Conservation (phyloP, 495 filamentous ascomycete genomes). For the Xylaria longipes region DNA sequence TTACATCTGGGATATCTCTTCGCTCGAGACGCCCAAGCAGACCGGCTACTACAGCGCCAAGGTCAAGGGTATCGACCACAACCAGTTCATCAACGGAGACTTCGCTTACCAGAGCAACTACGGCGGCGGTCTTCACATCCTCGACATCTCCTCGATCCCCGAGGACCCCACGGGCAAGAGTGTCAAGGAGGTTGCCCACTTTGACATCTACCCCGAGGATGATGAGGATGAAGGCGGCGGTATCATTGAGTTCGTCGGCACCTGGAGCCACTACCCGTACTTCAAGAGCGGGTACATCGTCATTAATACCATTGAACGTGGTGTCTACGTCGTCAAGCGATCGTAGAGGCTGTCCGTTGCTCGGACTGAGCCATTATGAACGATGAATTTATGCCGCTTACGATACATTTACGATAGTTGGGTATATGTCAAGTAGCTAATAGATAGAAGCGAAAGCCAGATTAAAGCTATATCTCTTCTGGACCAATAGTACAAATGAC, state of each 20-base stretch:
- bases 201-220: slow-evolving; percentile 68
- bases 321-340: slow-evolving; percentile 58
- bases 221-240: slow-evolving; percentile 54
- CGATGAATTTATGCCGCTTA: slow-evolving; percentile 7
- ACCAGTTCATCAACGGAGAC: slow-evolving; percentile 64
- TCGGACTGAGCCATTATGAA: not conserved
- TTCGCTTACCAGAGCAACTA: slow-evolving; percentile 65
- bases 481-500: not conserved
- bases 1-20: slow-evolving; percentile 64
- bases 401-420: slow-evolving; percentile 19
- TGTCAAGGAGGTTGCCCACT: slow-evolving; percentile 61
- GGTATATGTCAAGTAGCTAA: slow-evolving; percentile 21
- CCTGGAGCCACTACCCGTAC: slow-evolving; percentile 62
- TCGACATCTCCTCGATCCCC: slow-evolving; percentile 61
- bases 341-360: slow-evolving; percentile 15
- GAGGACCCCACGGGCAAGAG: slow-evolving; percentile 58
- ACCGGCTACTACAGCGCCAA: slow-evolving; percentile 61
- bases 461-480: not conserved
- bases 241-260: slow-evolving; percentile 61
- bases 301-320: slow-evolving; percentile 66
- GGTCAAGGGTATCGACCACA: slow-evolving; percentile 64
- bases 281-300: slow-evolving; percentile 65
- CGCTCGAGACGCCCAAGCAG: slow-evolving; percentile 56
- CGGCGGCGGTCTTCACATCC: slow-evolving; percentile 61
- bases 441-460: slow-evolving; percentile 9